These are phyloP conservation scores for Xylaria sp. DNA, from an alignment of 2,329 filamentous ascomycete genomes.

Conservation along the genomic window DNA sequence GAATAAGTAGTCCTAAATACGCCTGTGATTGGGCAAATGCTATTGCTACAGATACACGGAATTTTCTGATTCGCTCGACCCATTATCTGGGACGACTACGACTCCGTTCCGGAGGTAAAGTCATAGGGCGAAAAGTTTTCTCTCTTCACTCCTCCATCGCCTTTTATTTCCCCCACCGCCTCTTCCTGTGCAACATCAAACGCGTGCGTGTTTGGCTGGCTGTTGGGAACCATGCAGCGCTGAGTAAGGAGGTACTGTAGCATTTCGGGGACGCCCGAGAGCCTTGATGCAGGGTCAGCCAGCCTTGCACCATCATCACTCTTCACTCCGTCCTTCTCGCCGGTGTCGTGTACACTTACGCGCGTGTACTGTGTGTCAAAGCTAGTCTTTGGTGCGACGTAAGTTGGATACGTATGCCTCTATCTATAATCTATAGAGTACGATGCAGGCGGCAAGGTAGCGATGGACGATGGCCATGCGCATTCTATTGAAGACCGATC, in stretches of 20 bases:
- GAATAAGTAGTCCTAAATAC: neutral
- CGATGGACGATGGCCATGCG: neutral
- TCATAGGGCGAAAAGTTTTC: conserved; percentile 13
- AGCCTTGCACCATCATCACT: conserved; percentile 27
- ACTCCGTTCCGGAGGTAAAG: conserved; percentile 1
- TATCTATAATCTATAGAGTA: neutral
- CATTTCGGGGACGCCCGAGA: conserved; percentile 39
- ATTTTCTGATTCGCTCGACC: conserved; percentile 17
- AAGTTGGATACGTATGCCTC: neutral
- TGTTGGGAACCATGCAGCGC: conserved; percentile 26
- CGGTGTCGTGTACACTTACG: neutral
- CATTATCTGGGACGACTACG: conserved; percentile 1
- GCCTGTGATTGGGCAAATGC: conserved; percentile 10
- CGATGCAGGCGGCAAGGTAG: conserved; percentile 5
- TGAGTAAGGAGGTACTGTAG: conserved; percentile 21
- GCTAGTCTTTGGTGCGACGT: neutral
- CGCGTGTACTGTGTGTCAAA: conserved; percentile 8
- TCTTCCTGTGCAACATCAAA: conserved; percentile 28
- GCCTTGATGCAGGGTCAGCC: conserved; percentile 37
- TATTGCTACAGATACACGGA: conserved; percentile 10
- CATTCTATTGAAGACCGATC: conserved; percentile 1
- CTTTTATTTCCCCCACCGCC: conserved; percentile 31
- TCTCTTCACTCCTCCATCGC: conserved; percentile 5
- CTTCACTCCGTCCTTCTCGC: neutral
- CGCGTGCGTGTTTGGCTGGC: conserved; percentile 1